Conservation (phyloP, 768 basidiomycete genomes). For the Boletus patriciae region DNA sequence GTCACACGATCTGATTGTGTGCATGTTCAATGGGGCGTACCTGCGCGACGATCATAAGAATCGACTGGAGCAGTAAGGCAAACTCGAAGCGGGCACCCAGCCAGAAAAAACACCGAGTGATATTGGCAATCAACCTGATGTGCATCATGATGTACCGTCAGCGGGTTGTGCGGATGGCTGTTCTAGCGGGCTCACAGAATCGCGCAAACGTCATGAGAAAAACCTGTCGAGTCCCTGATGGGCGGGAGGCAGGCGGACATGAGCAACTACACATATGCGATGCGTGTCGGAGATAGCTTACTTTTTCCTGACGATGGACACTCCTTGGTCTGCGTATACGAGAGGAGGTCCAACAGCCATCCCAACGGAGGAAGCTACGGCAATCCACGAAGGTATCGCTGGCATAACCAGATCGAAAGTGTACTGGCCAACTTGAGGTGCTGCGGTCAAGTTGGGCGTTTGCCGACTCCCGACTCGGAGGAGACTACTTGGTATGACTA, state of each 20-base stretch:
- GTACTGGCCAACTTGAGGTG: background rate
- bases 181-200: conserved; percentile 55
- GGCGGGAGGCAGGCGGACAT: conserved; percentile 3
- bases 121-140: conserved; percentile 73
- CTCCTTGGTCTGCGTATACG: conserved; percentile 80
- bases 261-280: conserved; percentile 4
- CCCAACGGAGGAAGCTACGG: conserved; percentile 64
- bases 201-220: conserved; percentile 83
- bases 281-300: conserved; percentile 26
- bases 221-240: conserved; percentile 76
- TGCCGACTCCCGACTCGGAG: background rate
- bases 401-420: background rate
- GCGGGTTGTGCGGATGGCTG: background rate
- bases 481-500: conserved; percentile 9
- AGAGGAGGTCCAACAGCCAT: conserved; percentile 87
- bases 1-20: conserved; percentile 20
- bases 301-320: conserved; percentile 81
- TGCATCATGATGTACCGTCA: conserved; percentile 13
- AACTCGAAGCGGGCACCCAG: conserved; percentile 76
- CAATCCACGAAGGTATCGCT: conserved; percentile 62
- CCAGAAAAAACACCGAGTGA: conserved; percentile 91
- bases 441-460: conserved; percentile 4
- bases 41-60: conserved; percentile 84
- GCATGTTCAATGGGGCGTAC: conserved; percentile 38
- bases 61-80: conserved; percentile 74